Base-by-base conservation (phyloP, 2,329 filamentous ascomycete species). In the Verticillium albo-atrum region DNA sequence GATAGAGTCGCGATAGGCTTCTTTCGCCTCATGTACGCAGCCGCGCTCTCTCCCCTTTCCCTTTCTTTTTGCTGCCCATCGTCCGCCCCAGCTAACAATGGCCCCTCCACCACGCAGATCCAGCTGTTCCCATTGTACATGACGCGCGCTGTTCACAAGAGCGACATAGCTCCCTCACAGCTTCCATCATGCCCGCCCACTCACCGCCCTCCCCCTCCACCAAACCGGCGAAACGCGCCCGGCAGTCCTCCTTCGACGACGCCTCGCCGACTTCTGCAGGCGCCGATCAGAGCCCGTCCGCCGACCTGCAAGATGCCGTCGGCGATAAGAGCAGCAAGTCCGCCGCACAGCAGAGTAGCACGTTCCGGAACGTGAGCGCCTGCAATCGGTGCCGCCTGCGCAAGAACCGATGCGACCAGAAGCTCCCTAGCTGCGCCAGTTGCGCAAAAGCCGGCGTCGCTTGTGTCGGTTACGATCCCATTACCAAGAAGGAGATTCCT, bases 321-420 rank as follows among this genome's bases (percentile, higher is more conserved):
- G 65, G 69, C 26, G 62, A 67, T 26, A 65, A 69, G 58, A 68
- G 67, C 56, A 69, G 70, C 56, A 85, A 83, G 67, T 53, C 54
- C 7, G 54, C 54, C 6, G 34, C 55, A 17, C 34, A 26, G 10
- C 83, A 86, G 72, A 85, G 83, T 71, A 86, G 81, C 72, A 87
- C 81, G 65, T 94, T 94, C 70, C 88, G 90, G 67, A 94, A 93
- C 73, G 94, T 98, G 64, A 96, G 91, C 73, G 94, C 94, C 59
- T 98, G 94, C 76, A 97, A 97, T 77, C 86, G 92, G 47, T 98
- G 94, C 74, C 86, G 94, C 53, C 78, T 96, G 72, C 86, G 94
- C 69, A 98, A 98, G 80, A 98, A 97, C 72, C 84, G 92, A 57
- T 98, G 94, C 75, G 94, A 98, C 75, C 94, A 97, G 81, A 89